phyloP scores from a whole-genome alignment of 2,329 filamentous ascomycete genomes.

The Epichloe aotearoae region DNA sequence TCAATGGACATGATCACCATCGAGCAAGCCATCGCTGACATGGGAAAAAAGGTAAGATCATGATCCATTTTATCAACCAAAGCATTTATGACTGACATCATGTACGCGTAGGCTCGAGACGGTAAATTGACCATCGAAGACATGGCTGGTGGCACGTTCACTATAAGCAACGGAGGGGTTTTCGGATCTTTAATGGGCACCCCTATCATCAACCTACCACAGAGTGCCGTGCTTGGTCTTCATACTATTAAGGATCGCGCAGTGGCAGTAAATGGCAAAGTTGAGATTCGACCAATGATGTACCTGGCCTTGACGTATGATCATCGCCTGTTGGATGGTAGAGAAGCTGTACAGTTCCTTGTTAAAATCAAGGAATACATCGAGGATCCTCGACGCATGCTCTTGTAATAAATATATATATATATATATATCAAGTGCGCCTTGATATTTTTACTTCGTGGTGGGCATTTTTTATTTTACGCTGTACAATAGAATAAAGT shows the following conservation, averaged over 20 bases:
- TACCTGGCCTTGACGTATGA: constrained; percentile 96
- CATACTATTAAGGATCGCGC: constrained; percentile 95
- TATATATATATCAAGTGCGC: neutral
- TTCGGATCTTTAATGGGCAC: constrained; percentile 97
- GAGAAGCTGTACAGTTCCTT: constrained; percentile 91
- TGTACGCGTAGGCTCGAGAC: constrained; percentile 68
- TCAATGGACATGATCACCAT: constrained; percentile 76
- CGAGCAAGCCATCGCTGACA: constrained; percentile 79
- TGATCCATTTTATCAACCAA: neutral
- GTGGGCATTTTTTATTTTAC: too few species aligned
- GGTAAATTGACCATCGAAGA: constrained; percentile 97
- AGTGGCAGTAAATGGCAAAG: constrained; percentile 80
- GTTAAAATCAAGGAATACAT: constrained; percentile 97
- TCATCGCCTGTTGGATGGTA: constrained; percentile 85
- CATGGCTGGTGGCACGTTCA: constrained; percentile 97
- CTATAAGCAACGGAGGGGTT: constrained; percentile 93
- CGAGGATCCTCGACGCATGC: constrained; percentile 87
- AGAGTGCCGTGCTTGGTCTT: constrained; percentile 81
- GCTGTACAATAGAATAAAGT: too few species aligned
- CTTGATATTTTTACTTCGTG: too few species aligned
- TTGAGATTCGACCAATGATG: constrained; percentile 99
- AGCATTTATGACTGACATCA: neutral
- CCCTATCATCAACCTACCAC: constrained; percentile 94
- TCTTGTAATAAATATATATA: constrained; percentile 26
- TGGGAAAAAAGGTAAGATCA: constrained; percentile 70